Base-by-base conservation (phyloP, 805 yeast species). In the Zygotorulaspora florentina region DNA sequence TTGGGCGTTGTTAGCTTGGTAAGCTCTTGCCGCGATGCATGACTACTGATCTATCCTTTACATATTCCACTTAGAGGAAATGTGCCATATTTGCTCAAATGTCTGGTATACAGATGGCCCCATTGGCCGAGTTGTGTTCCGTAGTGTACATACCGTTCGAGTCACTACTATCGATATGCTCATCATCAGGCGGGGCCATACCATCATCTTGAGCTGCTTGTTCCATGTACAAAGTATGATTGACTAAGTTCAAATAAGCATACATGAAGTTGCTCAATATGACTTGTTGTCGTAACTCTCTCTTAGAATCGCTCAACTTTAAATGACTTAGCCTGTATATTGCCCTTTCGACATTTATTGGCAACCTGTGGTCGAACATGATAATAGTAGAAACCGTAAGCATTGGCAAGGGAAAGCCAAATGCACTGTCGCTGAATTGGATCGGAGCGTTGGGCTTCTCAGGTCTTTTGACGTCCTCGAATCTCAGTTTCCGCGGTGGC, bases 261-360 rank as follows among this genome's bases (percentile, higher is more conserved):
- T 93, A 93, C 99, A 93, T 93, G 77, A 93, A 93, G 64, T 93
- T 93, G 48, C 96, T 87, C 52, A 93, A 69, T 40, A 93, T 65
- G 1, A 93, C 99, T 64, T 93, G 99, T 64, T 93, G 97, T 31
- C 89, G 75, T 51, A 93, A 69, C 25, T 95, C 93, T 48, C 98
- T 73, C 61, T 88, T 85, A 1, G 98, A 91, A 65, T 93, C 95
- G 20, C 98, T 96, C 53, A 93, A 73, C 65, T 93, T 93, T 62
- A 93, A 70, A 66, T 93, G 99, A 43, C 96, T 86, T 45, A 93
- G 72, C 46, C 99, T 72, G 66, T 93, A 93, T 42, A 93, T 86
- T 0, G 99, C 99, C 34, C 99, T 75, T 66, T 93, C 99, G 36
- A 93, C 95, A 65, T 91, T 96, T 38, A 93, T 81, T 0, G 98